phyloP scores from a whole-genome alignment of 345 rosid genomes.

The Punica granatum region DNA sequence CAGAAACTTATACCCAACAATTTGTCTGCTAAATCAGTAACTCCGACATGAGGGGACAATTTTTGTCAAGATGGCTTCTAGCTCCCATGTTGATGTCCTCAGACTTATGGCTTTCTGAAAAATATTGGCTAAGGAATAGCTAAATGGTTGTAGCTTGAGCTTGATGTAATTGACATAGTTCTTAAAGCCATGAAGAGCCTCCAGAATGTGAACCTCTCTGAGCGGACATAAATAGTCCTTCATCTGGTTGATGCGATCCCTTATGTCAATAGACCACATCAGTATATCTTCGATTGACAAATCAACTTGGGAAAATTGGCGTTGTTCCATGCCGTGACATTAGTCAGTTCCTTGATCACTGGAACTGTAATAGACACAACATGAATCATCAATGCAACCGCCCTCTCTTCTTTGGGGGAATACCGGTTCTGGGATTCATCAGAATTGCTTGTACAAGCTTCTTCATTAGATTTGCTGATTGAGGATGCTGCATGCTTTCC shows the following conservation, averaged over 20 bases:
- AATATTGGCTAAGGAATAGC: too few species aligned
- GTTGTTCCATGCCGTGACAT: background rate
- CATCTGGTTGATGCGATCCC: background rate
- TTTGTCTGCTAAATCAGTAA: too few species aligned
- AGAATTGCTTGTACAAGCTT: too few species aligned
- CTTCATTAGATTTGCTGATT: background rate
- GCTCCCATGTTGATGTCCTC: too few species aligned
- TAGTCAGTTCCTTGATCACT: background rate
- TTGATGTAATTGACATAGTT: background rate
- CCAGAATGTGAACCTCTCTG: background rate
- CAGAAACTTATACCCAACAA: too few species aligned
- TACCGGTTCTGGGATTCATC: too few species aligned
- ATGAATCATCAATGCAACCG: background rate
- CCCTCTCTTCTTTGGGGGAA: background rate
- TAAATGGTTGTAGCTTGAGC: too few species aligned
- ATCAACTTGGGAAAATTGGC: background rate
- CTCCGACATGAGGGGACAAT: too few species aligned
- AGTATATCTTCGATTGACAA: background rate
- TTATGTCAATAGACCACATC: background rate
- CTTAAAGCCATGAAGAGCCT: background rate
- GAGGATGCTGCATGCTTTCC: background rate
- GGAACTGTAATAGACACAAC: background rate
- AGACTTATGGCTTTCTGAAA: too few species aligned
- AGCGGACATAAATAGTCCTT: background rate
- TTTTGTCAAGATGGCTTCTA: too few species aligned